Base-by-base conservation (phyloP, 2,329 filamentous ascomycete genomes). In the Periconia macrospinosa region DNA sequence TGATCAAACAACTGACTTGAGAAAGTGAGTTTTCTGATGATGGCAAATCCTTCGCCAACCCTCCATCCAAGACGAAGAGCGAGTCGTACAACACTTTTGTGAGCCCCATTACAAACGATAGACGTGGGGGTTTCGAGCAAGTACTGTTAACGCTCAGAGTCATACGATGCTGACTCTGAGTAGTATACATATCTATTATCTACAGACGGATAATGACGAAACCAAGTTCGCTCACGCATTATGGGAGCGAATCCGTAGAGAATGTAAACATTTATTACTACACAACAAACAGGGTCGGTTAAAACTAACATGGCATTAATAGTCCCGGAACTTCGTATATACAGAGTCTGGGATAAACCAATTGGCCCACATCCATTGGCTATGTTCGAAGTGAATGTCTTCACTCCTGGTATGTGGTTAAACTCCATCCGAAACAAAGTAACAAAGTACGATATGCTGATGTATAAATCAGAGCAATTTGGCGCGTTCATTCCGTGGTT, bases 341-440 rank as follows among this genome's bases (percentile, higher is more conserved):
- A 96, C 71, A 79, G 74, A 14, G 78, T 96, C 60, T 95, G 85
- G 83, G 88, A 94, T 60, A 75, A 77, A 14, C 91, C 92, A 0
- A 74, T 96, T 27, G 92, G 92, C 0, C 92, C 92, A 0, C 92
- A 96, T 71, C 87, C 89, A 0, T 74, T 91, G 0, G 89, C 86
- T 49, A 96, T 96, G 91, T 96, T 96, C 65, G 92, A 97, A 75
- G 91, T 96, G 44, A 95, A 95, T 62, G 44, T 96, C 18, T 91
- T 93, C 71, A 91, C 87, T 0, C 92, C 92, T 0, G 70, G 71
- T 71, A 62, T 18, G 41, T 14, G 15, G 41, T 19, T 30, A 14
- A 30, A 6, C 14, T 35, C 18, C 6, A 11, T 7, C 6, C 6
- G n/a, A 19, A 14, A 15, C 19, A 9, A 43, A n/a, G 14, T n/a